Conservation (phyloP, 1,284 basidiomycete species). For the Tilletia caries region DNA sequence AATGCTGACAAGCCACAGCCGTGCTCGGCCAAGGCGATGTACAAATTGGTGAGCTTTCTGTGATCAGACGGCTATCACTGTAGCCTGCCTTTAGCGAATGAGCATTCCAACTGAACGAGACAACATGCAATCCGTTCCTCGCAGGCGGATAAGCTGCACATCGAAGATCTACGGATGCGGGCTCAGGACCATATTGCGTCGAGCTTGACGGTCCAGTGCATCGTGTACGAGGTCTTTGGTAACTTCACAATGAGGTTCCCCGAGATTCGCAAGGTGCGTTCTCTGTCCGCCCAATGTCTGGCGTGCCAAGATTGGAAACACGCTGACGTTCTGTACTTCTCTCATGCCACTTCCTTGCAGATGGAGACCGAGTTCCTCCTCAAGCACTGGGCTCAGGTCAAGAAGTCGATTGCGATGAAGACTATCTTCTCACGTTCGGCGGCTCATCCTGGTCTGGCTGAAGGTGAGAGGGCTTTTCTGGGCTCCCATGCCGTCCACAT, state of each 20-base stretch:
- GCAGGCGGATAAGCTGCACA: conserved; percentile 62
- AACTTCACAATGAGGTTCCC: conserved; percentile 76
- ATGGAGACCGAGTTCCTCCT: conserved; percentile 45
- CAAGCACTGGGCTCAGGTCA: conserved; percentile 73
- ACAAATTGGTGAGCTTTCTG: conserved; percentile 60
- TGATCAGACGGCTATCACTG: no score
- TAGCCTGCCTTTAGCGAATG: no score
- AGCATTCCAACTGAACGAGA: not conserved
- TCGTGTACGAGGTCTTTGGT: conserved; percentile 80
- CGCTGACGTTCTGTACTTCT: no score
- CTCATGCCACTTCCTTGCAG: conserved; percentile 13
- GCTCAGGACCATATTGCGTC: conserved; percentile 74
- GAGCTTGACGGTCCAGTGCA: conserved; percentile 72
- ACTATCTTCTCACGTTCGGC: conserved; percentile 60
- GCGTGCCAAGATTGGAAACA: no score
- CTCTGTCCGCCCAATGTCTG: no score
- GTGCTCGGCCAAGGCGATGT: conserved; percentile 82
- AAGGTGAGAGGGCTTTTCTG: conserved; percentile 12
- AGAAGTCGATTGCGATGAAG: conserved; percentile 73
- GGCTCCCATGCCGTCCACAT: not conserved
- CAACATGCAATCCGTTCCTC: not conserved
- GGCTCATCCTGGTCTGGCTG: conserved; percentile 42
- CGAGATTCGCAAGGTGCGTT: conserved; percentile 70
- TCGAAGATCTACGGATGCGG: conserved; percentile 66
- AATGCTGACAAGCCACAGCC: conserved; percentile 66